These are phyloP conservation scores for Acanthochlamys bracteata DNA, from an alignment of 106 monocot genomes.

Conservation along the genomic window DNA sequence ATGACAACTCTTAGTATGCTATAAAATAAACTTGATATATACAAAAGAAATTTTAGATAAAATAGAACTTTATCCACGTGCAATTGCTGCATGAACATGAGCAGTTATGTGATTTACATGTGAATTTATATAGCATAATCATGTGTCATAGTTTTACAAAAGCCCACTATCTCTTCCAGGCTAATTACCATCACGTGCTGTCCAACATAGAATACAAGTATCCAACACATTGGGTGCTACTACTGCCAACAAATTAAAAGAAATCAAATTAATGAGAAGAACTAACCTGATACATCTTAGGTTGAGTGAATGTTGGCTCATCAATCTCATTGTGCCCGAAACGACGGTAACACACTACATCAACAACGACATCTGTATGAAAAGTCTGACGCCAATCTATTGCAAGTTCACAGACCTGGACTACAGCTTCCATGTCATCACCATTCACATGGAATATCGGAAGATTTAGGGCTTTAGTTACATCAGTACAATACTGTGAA, in stretches of 20 bases:
- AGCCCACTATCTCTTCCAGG: too few species aligned
- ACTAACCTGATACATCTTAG: conserved; percentile 73
- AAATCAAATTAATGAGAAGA: too few species aligned
- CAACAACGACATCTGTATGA: conserved; percentile 72
- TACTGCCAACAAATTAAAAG: too few species aligned
- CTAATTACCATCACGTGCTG: too few species aligned
- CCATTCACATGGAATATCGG: conserved; percentile 90
- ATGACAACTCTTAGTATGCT: background rate
- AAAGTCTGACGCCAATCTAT: conserved; percentile 79
- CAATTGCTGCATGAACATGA: too few species aligned
- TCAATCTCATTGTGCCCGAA: conserved; percentile 87
- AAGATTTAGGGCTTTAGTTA: conserved; percentile 57
- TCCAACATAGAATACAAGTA: too few species aligned
- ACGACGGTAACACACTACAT: conserved; percentile 64
- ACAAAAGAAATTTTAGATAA: background rate
- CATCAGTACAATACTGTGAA: conserved; percentile 80
- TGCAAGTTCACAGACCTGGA: conserved; percentile 75
- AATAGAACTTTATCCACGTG: too few species aligned
- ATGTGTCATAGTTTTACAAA: too few species aligned
- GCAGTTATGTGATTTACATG: too few species aligned
- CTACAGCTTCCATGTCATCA: conserved; percentile 79
- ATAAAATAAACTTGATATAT: background rate
- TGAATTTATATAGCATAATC: too few species aligned
- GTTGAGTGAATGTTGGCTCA: conserved; percentile 80
- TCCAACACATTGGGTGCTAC: too few species aligned